These are phyloP conservation scores for Saturnispora kantuleensis DNA, from an alignment of 805 yeast species.

Conservation along the genomic window DNA sequence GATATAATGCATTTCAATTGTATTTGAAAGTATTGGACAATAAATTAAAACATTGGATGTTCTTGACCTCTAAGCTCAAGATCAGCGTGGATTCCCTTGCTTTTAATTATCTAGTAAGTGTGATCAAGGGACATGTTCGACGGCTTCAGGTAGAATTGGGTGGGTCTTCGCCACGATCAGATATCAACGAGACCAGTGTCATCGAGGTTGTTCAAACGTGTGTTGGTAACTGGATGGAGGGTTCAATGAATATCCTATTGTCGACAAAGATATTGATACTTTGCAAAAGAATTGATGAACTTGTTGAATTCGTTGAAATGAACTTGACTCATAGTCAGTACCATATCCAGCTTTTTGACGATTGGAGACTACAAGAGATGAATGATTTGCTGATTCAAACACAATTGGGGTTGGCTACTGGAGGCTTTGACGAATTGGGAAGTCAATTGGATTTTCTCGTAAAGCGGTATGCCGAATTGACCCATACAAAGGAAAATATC, in stretches of 20 bases:
- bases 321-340: neutral
- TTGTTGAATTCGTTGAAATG: neutral
- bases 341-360: neutral
- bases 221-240: neutral
- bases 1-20: neutral
- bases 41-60: neutral
- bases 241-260: neutral
- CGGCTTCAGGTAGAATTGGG: slow-evolving; percentile 4
- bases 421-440: neutral
- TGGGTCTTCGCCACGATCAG: neutral
- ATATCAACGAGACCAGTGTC: neutral
- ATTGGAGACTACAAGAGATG: slow-evolving; percentile 8
- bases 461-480: slow-evolving; percentile 3
- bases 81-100: neutral
- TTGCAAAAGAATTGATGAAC: neutral
- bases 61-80: neutral
- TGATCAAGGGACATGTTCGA: slow-evolving; percentile 2
- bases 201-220: slow-evolving; percentile 1
- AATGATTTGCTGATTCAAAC: slow-evolving; percentile 1
- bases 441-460: neutral
- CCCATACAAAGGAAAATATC: neutral
- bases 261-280: slow-evolving; percentile 2
- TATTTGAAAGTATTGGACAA: slow-evolving; percentile 5
- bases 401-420: neutral
- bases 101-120: slow-evolving; percentile 1